These are phyloP conservation scores for Cladobotryum mycophilum DNA, from an alignment of 2,329 filamentous ascomycete species.

Conservation along the genomic window DNA sequence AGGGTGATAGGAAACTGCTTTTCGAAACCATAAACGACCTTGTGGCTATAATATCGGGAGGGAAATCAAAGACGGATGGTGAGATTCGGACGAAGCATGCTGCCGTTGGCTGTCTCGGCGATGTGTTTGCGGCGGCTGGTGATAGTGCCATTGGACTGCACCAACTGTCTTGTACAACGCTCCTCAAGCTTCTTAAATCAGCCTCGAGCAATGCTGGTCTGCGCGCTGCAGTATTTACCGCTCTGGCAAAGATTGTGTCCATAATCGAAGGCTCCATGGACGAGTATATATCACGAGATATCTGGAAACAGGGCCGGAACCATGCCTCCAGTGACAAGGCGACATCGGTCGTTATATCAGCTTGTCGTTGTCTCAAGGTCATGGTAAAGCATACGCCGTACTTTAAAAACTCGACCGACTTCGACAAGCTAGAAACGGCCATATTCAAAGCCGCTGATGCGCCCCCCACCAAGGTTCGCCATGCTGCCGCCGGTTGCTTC, in stretches of 20 bases:
- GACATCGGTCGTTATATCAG: constrained; percentile 68
- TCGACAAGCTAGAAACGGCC: constrained; percentile 76
- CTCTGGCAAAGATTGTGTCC: constrained; percentile 67
- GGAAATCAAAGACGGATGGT: constrained; percentile 68
- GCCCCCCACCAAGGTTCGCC: constrained; percentile 64
- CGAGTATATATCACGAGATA: constrained; percentile 76
- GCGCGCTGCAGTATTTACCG: constrained; percentile 68
- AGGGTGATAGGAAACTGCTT: constrained; percentile 83
- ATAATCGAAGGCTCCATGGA: constrained; percentile 76
- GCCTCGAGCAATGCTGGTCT: constrained; percentile 76
- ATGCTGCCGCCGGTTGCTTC: constrained; percentile 80
- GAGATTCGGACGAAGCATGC: constrained; percentile 79
- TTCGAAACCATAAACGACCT: constrained; percentile 95
- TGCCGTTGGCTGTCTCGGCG: constrained; percentile 77
- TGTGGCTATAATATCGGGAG: constrained; percentile 61
- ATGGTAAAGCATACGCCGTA: constrained; percentile 67
- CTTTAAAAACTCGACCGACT: constrained; percentile 84
- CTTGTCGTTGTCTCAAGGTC: constrained; percentile 72
- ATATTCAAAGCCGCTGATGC: constrained; percentile 86
- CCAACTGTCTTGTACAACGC: constrained; percentile 61
- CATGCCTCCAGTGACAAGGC: constrained; percentile 76
- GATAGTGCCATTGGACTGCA: constrained; percentile 87
- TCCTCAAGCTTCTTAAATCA: constrained; percentile 74
- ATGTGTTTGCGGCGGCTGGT: constrained; percentile 85
- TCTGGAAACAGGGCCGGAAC: constrained; percentile 86